Conservation (phyloP, 2,329 filamentous ascomycete species). For the Chrysoporthe deuterocubensis region DNA sequence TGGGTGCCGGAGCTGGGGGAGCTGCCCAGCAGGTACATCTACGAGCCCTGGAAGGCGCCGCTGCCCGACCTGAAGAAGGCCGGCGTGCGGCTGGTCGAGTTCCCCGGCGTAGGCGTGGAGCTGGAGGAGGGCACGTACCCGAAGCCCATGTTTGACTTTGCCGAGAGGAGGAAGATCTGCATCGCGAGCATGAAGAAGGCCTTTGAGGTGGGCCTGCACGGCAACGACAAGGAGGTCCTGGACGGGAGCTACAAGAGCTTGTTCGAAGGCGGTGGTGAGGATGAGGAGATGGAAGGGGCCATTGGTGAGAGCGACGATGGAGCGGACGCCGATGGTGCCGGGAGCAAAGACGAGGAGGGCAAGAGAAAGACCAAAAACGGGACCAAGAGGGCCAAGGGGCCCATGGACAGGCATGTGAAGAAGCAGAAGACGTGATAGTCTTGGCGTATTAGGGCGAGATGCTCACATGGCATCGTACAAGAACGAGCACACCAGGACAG, state of each 20-base stretch:
- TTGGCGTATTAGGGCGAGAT: too few species aligned
- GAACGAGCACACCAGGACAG: too few species aligned
- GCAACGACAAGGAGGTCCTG: slow-evolving; percentile 63
- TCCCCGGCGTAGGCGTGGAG: slow-evolving; percentile 48
- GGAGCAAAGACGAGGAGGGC: slow-evolving; percentile 31
- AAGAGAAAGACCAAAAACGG: slow-evolving; percentile 24
- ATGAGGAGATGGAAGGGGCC: slow-evolving; percentile 46
- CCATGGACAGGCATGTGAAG: slow-evolving; percentile 40
- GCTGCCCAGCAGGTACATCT: slow-evolving; percentile 72
- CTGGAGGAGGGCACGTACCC: slow-evolving; percentile 62
- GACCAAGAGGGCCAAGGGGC: slow-evolving; percentile 34
- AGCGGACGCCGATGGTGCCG: slow-evolving; percentile 39
- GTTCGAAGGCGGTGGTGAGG: slow-evolving; percentile 45
- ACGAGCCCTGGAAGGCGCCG: slow-evolving; percentile 78
- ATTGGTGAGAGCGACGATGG: slow-evolving; percentile 39
- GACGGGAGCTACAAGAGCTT: slow-evolving; percentile 61
- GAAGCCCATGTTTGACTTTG: slow-evolving; percentile 79
- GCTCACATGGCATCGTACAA: too few species aligned
- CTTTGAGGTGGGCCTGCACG: slow-evolving; percentile 67
- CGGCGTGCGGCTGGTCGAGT: slow-evolving; percentile 45
- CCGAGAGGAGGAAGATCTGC: slow-evolving; percentile 63
- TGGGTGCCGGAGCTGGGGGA: slow-evolving; percentile 70
- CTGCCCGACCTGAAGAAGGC: slow-evolving; percentile 71
- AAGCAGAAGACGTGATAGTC: slow-evolving; percentile 33
- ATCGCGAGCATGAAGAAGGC: slow-evolving; percentile 72